Base-by-base conservation (phyloP, 1,284 basidiomycete genomes). In the Heliocybe sulcata region DNA sequence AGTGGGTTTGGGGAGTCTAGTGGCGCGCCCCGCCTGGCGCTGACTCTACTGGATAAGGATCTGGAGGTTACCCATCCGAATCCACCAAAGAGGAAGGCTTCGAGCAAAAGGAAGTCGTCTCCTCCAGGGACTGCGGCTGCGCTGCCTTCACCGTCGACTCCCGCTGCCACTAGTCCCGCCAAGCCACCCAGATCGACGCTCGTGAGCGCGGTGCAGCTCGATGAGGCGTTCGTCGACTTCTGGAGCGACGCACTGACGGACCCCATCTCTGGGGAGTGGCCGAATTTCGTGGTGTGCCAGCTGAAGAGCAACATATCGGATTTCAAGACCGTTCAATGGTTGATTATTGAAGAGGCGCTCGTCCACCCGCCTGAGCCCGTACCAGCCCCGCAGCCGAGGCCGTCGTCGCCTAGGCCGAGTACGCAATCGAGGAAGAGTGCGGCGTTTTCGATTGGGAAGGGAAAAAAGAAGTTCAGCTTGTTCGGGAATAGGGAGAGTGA, bases 161-260 rank as follows among this genome's bases (percentile, higher is more conserved):
- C 56, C n/a, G n/a, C n/a, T n/a, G n/a, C n/a, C 14, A 52, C 53
- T 57, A 67, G 57, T 54, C 62, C 19, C 63, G 56, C 68, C 16
- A 53, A 49, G 47, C 47, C 69, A 45, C 73, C 75, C 19, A 78
- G 69, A 62, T 70, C 76, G 19, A 73, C 75, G 0, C 65, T 69
- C 11, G 68, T 83, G 3, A 71, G 75, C 22, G 58, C 79, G 31
- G 67, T 82, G n/a, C 76, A 81, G 58, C 64, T 90, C 4, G 87
- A 90, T 61, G 87, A 90, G 63, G 85, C 85, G 1, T 90, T 90
- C 64, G 69, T 88, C 55, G 87, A 90, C 65, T 89, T 88, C 63
- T 90, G 86, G 85, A 77, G 75, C 52, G 87, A 90, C 60, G 77
- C 84, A 1, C 63, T 89, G 19, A 67, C 82, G 9, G 87, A 90